These are phyloP conservation scores for Vinca major DNA, from an alignment of 305 asterid genomes.

Conservation along the genomic window DNA sequence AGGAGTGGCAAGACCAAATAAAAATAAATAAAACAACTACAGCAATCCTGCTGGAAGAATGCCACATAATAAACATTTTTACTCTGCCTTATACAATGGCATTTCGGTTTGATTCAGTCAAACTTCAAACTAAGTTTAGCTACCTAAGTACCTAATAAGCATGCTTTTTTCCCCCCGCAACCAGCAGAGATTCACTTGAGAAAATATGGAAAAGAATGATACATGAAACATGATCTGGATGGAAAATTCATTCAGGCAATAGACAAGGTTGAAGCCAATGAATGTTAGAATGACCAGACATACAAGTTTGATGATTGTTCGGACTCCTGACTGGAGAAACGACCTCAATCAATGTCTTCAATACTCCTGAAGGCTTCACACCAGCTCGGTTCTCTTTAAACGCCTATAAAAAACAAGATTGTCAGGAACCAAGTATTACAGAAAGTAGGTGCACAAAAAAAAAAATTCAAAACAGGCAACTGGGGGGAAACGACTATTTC, in stretches of 20 bases:
- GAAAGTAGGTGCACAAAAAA: not conserved
- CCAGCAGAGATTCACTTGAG: not conserved
- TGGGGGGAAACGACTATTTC: not conserved
- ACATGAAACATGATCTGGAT: not conserved
- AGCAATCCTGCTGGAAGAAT: not conserved
- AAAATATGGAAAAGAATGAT: not conserved
- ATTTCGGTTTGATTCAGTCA: not conserved
- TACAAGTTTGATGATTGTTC: conserved; percentile 37
- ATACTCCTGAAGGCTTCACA: conserved; percentile 61
- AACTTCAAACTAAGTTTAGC: no score
- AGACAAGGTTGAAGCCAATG: not conserved
- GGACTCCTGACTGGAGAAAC: conserved; percentile 43
- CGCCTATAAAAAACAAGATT: conserved; percentile 35
- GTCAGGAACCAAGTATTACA: not conserved
- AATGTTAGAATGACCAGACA: conserved; percentile 11
- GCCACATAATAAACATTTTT: not conserved
- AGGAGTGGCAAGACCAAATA: not conserved
- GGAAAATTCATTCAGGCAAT: not conserved
- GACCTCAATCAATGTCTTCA: conserved; percentile 53
- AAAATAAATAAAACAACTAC: not conserved
- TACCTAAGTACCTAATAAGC: not conserved
- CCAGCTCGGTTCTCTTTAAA: conserved; percentile 48
- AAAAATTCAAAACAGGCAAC: not conserved
- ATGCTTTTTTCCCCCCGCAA: not conserved
- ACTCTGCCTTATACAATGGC: not conserved